Evolutionary conservation across 2,329 filamentous ascomycete species (phyloP).

Genomic region (Helotiales sp.): DNA sequence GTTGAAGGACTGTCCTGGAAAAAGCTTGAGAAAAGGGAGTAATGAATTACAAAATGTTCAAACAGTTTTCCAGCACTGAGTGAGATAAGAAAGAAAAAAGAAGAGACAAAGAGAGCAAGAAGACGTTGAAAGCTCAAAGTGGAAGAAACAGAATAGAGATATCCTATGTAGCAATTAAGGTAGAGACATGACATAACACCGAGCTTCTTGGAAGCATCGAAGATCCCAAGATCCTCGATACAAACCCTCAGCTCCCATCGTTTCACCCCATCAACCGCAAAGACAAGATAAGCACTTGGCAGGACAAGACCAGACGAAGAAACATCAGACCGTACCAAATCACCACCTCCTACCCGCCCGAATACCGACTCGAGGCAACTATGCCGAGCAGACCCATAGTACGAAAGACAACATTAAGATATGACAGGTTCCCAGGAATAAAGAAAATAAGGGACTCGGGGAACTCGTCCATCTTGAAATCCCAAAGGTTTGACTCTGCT

Average conservation of each 20-base stretch:
- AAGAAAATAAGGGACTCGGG: not conserved
- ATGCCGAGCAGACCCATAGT: not conserved
- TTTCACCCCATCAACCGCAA: not conserved
- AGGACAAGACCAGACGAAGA: not conserved
- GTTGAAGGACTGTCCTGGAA: slow-evolving; percentile 15
- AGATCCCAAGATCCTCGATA: not conserved
- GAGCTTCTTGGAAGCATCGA: not conserved
- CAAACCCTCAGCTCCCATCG: not conserved
- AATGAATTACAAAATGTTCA: not conserved
- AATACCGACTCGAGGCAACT: not conserved
- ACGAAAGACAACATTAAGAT: not conserved
- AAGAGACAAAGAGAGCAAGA: not conserved
- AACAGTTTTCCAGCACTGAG: not conserved
- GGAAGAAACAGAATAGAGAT: not conserved
- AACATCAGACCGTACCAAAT: not conserved
- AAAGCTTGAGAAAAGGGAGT: not conserved
- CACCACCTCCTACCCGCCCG: not conserved
- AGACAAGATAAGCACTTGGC: not conserved
- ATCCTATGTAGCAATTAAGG: not conserved
- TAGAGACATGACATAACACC: not conserved
- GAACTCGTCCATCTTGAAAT: not conserved
- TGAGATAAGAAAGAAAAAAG: not conserved
- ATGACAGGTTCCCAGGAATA: not conserved
- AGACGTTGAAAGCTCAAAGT: not conserved
- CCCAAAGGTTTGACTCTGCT: not conserved